Evolutionary conservation across 805 yeast species (phyloP), one percentile per base, ranked within the genome.

Genomic region (Kazachstania taianensis): DNA sequence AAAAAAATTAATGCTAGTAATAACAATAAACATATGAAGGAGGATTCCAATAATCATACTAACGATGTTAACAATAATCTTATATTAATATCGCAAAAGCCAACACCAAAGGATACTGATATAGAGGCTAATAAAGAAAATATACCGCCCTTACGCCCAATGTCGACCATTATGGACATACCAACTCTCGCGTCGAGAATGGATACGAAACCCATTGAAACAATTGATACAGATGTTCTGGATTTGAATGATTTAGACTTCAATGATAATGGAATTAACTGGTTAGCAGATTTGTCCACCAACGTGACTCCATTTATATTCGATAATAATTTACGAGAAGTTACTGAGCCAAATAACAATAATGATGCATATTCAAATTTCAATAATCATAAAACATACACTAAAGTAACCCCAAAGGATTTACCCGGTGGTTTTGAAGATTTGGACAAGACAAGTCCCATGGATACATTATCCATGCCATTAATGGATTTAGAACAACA

Each of bases 401-500:
- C n/a, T n/a, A 20, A 30, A 38, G 12, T 30, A 35, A 25, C 41
- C 14, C 35, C 37, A 25, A 30, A 24, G 7, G 39, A 39, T 30
- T 13, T 32, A 32, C 48, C 39, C 5, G 26, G 35, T 3, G 33
- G 34, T 5, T 10, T 32, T 3, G 49, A 51, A 13, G 59, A 54
- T 27, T 40, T 46, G 15, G 62, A 55, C 31, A 49, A 48, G 19
- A 53, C 60, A 1, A 54, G 59, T 1, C 60, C 61, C 13, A 46
- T 53, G 3, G 58, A 52, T 33, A 52, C 60, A 6, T 39, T 57
- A 20, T 57, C 62, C 1, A 57, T 57, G 59, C 60, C 61, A 3
- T 28, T 56, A 34, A 50, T 55, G 49, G 62, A 57, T 23, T 34
- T 57, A 19, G 49, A 50, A 22, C 56, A 52, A 32, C 41, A 8